Evolutionary conservation across 768 basidiomycete species (phyloP), one percentile per base, ranked within the genome.

Genomic region (Zangia roseola): DNA sequence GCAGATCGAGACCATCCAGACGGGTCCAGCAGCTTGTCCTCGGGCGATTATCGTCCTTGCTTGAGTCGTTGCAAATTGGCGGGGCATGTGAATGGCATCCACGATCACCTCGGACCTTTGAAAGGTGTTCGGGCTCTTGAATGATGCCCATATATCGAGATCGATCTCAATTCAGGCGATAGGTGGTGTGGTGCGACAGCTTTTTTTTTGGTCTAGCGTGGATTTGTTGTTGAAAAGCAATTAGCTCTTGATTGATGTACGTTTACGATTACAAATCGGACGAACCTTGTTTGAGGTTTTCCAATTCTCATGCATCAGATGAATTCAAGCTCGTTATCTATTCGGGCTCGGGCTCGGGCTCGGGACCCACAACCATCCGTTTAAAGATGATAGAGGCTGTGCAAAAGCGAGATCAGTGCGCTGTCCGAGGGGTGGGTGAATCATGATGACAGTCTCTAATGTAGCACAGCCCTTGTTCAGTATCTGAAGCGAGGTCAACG

Each of bases 31-130:
- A n/a, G n/a, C n/a, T 28, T 13, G 12, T 36, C 33, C 26, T 26
- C 31, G 5, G 30, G 30, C 30, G 30, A 31, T 28, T 28, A 28
- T 28, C 10, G 10, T 10, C 13, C 30, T 39, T 39, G 40, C 26
- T 48, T 20, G 28, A 41, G 8, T 19, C 20, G 31, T n/a, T 16
- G n/a, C 10, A 31, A 31, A 31, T 14, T 34, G 39, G 33, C 33
- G 26, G 19, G 25, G 10, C 28, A 35, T 28, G 40, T 31, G 13
- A 31, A 14, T 28, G 28, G 31, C 31, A 43, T 40, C 49, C 53
- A 55, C 61, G 65, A 60, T 69, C 62, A 67, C 54, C 36, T 67
- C 65, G 64, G 67, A 52, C 23, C n/a, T 60, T 41, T 43, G 40
- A 41, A 36, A 37, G 4, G 8, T 4, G 2, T 10, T 30, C 63